Base-by-base conservation (phyloP, 2,329 filamentous ascomycete species). In the Ambrosiella beaveri region DNA sequence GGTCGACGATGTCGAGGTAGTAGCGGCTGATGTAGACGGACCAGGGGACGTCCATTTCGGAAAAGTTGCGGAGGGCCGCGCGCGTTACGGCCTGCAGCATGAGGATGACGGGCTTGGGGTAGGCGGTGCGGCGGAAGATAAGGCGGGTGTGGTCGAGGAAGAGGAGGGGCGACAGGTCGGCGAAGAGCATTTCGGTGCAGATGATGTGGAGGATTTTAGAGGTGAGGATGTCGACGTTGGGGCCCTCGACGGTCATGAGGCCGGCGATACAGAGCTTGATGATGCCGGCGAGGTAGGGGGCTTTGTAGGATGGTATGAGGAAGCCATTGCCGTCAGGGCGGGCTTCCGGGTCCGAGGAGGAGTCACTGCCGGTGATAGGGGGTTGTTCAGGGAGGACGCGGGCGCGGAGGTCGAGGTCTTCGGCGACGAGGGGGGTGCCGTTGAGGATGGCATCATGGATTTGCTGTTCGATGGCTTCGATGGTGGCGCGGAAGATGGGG, bases 401-500 rank as follows among this genome's bases (percentile, higher is more conserved):
- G 35, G 47, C 11, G 17, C 27, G 17, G 15, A 51, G 8, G 11
- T 50, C 37, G 17, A 56, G 38, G 41, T 41, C 52, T 13, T 51
- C 52, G 5, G 38, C 13, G 37, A 11, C 9, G 13, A 51, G 19
- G 9, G 8, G 6, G 8, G 15, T 12, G 12, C 35, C 47, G 47
- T 15, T 35, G 27, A 51, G 17, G 12, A 57, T 53, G 12, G 56
- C 58, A 35, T 54, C 44, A 12, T 54, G 37, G 13, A 60, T 41
- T 11, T 60, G 54, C 13, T 44, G 52, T 44, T 60, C 54, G 37
- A 60, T 53, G 17, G 54, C 40, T 12, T 49, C 36, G 15, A 60
- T 60, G 49, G 47, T 53, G 41, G 54, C 53, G 54, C 54, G 58
- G 4, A 60, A 52, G 36, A 52, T 57, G 9, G 55, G 58, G 40